These are phyloP conservation scores for Penicillium waksmanii DNA, from an alignment of 495 filamentous ascomycete genomes.

Conservation along the genomic window DNA sequence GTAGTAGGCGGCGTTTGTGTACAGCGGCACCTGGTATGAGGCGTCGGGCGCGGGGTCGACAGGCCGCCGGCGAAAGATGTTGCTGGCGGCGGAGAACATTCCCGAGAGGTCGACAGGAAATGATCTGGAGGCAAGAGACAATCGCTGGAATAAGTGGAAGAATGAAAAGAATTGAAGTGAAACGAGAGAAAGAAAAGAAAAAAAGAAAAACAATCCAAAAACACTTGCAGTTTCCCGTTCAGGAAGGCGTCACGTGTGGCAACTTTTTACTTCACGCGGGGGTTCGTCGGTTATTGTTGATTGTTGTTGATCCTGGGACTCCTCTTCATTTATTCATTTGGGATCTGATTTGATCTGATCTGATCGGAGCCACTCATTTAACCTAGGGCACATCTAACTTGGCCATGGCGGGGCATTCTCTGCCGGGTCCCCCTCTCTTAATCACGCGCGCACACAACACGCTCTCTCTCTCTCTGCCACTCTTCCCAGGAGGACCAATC, in stretches of 20 bases:
- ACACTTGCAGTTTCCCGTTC: constrained; percentile 21
- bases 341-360: not conserved
- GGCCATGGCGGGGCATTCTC: too few relatives aligned
- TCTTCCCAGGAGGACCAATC: too few relatives aligned
- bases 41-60: constrained; percentile 31
- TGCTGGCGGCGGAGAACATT: constrained; percentile 22
- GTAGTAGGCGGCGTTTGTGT: constrained; percentile 82
- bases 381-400: too few relatives aligned
- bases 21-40: constrained; percentile 47
- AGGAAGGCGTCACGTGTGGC: constrained; percentile 29
- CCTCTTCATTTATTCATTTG: not conserved
- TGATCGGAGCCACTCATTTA: too few relatives aligned
- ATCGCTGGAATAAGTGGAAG: not conserved
- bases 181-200: constrained; percentile 8
- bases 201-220: not conserved
- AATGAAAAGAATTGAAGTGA: constrained; percentile 9
- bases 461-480: too few relatives aligned
- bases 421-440: too few relatives aligned
- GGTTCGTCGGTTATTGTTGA: too few relatives aligned
- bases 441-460: too few relatives aligned
- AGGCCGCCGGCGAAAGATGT: constrained; percentile 26
- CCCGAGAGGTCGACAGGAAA: not conserved
- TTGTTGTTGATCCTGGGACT: not conserved
- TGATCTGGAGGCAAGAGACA: not conserved
- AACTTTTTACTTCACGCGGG: not conserved